Conservation (phyloP, 257 asterid genomes). For the Nicotiana attenuata region DNA sequence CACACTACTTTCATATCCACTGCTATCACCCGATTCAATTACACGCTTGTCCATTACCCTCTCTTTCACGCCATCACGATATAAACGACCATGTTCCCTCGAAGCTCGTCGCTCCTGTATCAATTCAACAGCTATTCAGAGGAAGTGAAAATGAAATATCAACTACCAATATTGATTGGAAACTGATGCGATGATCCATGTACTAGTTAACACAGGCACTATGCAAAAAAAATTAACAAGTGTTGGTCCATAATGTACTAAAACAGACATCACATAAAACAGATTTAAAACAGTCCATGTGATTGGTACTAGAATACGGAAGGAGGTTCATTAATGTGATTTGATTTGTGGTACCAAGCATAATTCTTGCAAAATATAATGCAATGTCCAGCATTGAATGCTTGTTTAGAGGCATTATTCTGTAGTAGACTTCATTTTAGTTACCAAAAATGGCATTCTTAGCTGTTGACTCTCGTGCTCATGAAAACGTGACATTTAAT, state of each 20-base stretch:
- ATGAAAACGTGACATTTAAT: not conserved
- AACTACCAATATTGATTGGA: not conserved
- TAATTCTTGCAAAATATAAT: not conserved
- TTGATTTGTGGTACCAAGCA: not conserved
- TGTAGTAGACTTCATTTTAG: not conserved
- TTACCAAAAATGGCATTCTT: not conserved
- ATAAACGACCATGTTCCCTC: conserved; percentile 35
- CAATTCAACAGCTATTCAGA: not conserved
- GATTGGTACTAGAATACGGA: not conserved
- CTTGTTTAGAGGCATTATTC: too few species aligned
- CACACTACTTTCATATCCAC: conserved; percentile 78
- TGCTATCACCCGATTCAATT: conserved; percentile 71
- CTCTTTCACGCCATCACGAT: conserved; percentile 36
- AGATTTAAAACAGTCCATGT: not conserved
- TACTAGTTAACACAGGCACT: not conserved
- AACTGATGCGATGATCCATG: not conserved
- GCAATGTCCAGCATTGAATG: not conserved
- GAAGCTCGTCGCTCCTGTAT: conserved; percentile 63
- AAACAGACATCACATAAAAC: not conserved
- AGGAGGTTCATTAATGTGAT: conserved; percentile 3
- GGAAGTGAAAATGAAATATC: not conserved
- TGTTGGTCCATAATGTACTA: not conserved
- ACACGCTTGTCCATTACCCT: conserved; percentile 38
- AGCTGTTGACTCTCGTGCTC: not conserved
- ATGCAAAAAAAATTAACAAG: not conserved